These are phyloP conservation scores for Colletotrichum tropicale DNA, from an alignment of 2,329 filamentous ascomycete genomes.

Conservation along the genomic window DNA sequence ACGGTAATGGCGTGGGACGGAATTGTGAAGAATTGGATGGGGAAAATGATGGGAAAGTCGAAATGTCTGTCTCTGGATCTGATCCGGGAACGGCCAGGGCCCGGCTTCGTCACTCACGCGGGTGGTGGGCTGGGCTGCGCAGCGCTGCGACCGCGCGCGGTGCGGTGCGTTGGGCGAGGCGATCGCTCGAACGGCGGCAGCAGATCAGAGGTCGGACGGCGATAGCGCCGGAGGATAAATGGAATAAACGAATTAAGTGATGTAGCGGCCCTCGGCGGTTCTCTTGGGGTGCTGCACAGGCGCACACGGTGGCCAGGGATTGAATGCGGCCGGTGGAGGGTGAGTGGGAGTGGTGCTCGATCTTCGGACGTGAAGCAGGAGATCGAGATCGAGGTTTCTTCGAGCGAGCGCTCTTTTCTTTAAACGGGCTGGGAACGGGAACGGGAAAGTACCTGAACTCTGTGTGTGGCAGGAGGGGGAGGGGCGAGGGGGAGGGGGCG, in stretches of 20 bases:
- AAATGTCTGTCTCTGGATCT: not conserved
- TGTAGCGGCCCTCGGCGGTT: not conserved
- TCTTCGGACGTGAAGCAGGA: not conserved
- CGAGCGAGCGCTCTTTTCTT: not conserved
- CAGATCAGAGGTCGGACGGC: not conserved
- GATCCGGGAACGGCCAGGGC: not conserved
- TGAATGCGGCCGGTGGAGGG: not conserved
- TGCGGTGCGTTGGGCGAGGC: not conserved
- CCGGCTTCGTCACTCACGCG: not conserved
- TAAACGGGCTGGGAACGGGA: not conserved
- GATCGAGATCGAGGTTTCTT: conserved; percentile 13
- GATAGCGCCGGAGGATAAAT: not conserved
- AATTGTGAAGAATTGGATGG: not conserved
- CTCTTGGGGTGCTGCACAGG: not conserved
- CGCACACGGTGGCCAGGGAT: not conserved
- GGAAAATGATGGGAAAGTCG: not conserved
- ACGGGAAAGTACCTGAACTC: not conserved
- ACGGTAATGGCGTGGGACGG: not conserved
- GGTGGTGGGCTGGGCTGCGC: not conserved
- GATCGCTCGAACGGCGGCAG: not conserved
- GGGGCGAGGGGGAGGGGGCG: not conserved
- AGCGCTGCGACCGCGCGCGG: not conserved
- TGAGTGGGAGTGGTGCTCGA: conserved; percentile 2
- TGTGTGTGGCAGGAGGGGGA: not conserved
- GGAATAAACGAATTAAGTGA: not conserved